These are phyloP conservation scores for Colletotrichum graminicola DNA, from an alignment of 2,329 filamentous ascomycete genomes.

Conservation along the genomic window DNA sequence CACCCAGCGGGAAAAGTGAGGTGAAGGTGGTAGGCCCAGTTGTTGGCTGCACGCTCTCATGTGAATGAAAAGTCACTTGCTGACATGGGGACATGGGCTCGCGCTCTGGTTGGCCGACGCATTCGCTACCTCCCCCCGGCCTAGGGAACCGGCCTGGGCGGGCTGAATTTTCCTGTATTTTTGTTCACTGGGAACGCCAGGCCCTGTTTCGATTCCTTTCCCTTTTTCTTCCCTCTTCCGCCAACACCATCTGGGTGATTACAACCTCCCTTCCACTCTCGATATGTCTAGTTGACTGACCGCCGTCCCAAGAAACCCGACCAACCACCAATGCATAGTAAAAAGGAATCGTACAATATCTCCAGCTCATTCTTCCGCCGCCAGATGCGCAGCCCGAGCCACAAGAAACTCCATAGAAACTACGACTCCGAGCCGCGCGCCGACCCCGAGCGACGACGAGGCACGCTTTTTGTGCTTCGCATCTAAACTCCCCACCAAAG, in stretches of 20 bases:
- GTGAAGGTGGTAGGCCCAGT: neutral
- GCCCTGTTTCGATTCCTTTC: constrained; percentile 36
- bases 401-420: constrained; percentile 62
- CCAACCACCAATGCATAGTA: constrained; percentile 67
- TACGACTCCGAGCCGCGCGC: constrained; percentile 65
- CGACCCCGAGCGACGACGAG: constrained; percentile 71
- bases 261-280: constrained; percentile 31
- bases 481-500: constrained; percentile 37
- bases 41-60: constrained; percentile 14
- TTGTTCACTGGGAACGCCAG: constrained; percentile 15
- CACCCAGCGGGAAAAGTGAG: constrained; percentile 1
- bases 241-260: constrained; percentile 45
- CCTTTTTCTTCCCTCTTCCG: constrained; percentile 36
- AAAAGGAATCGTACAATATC: constrained; percentile 57
- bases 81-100: constrained; percentile 35
- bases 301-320: constrained; percentile 35
- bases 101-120: constrained; percentile 32
- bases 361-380: constrained; percentile 64
- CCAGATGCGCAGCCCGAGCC: constrained; percentile 69
- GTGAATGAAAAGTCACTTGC: constrained; percentile 39
- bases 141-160: constrained; percentile 31
- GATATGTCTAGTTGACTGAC: constrained; percentile 26
- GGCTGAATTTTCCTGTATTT: constrained; percentile 41
- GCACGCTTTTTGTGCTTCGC: constrained; percentile 52
- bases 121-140: neutral